Percentiles rank a stretch among this genome's conserved stretches.
These are phyloP conservation scores for Sporobolus alterniflorus DNA, from an alignment of 202 grass and related monocot genomes.

Conservation along the genomic window DNA sequence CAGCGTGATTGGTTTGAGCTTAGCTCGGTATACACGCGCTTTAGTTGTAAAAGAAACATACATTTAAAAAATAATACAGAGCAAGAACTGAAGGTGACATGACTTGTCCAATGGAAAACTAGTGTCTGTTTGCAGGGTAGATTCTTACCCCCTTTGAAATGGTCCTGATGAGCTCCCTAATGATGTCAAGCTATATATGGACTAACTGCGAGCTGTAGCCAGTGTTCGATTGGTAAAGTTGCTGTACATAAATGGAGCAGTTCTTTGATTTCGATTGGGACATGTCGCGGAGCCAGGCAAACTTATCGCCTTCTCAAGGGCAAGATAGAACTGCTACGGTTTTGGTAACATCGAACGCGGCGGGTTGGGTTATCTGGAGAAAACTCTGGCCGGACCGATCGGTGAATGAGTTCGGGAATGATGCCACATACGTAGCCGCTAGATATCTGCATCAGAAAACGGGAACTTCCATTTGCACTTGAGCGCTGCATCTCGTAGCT, in stretches of 20 bases:
- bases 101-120: not conserved
- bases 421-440: not conserved
- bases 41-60: not conserved
- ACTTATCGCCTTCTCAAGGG: not conserved
- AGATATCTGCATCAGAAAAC: slow-evolving; percentile 33
- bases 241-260: not conserved
- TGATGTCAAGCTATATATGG: not conserved
- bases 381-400: not conserved
- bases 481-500: not conserved
- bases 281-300: slow-evolving; percentile 24
- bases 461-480: not conserved
- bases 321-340: not conserved
- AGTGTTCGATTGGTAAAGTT: not conserved
- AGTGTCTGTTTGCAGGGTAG: not conserved
- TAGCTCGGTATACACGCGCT: not conserved
- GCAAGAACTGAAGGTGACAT: slow-evolving; percentile 3
- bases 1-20: not conserved
- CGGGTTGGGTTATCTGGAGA: not conserved
- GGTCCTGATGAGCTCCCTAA: slow-evolving; percentile 4
- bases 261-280: not conserved
- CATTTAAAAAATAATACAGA: not conserved
- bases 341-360: not conserved
- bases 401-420: not conserved
- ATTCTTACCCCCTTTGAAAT: slow-evolving; percentile 15
- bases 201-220: not conserved